Evolutionary conservation across 768 basidiomycete species (phyloP), one percentile per base, ranked within the genome.

Genomic region (Sutorius australiensis): DNA sequence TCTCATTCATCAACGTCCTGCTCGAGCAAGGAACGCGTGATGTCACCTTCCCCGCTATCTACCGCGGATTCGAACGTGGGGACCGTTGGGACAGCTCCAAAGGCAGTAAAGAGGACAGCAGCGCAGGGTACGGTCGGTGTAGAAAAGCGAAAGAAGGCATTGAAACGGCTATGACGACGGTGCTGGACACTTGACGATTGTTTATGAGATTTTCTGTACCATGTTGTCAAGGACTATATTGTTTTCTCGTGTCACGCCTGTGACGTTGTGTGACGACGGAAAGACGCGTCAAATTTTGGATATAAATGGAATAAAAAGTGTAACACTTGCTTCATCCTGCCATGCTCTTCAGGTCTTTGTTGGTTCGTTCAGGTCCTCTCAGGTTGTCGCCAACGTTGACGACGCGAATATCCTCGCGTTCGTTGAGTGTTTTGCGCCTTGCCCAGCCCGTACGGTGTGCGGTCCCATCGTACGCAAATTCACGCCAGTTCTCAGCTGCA

Each of bases 101-200:
- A 89, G 66, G 80, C 86, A 0, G 77, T 87, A 47, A 91, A 90
- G 70, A 74, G 89, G 46, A 59, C 67, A 5, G 76, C 83, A 14
- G 82, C 86, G 1, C 78, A 83, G 0, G 77, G 78, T 1, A 73
- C 71, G 11, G 78, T 76, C 3, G 82, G 82, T 2, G 82, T 80
- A 3, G 89, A 91, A 72, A 92, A 92, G 74, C 77, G 91, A 68
- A 92, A 92, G 79, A 92, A 92, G 76, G 91, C 90, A 5, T 71
- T 92, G 60, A 92, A 89, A 72, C 77, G 90, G 57, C 70, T 92
- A 68, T 92, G 61, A 70, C 13, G 45, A 51, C 17, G 10, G 39
- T 50, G 37, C 53, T 30, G 51, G 54, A 43, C 48, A 45, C 24
- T 40, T 43, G 4, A 49, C 34, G 51, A 33, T 7, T 41, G 16